Evolutionary conservation across 202 grass and related monocot species (phyloP).

Genomic region (Elaeis oleifera): DNA sequence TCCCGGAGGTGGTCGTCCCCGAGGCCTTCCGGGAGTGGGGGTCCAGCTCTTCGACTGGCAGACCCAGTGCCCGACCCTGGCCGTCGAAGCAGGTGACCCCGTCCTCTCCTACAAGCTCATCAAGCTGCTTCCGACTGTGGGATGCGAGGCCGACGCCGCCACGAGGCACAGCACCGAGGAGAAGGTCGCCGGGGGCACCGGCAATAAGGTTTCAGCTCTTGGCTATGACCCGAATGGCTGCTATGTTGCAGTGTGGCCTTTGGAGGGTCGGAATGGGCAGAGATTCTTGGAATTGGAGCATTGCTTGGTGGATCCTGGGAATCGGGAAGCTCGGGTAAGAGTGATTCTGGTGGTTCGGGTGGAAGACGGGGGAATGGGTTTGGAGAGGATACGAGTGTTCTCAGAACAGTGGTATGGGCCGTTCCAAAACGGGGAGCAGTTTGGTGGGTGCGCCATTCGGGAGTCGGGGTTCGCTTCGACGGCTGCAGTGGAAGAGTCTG

Average conservation of each 20-base stretch:
- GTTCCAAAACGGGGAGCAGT: slow-evolving; percentile 71
- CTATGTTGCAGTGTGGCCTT: slow-evolving; percentile 58
- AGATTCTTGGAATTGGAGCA: slow-evolving; percentile 66
- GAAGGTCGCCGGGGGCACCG: slow-evolving; percentile 36
- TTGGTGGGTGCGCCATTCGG: slow-evolving; percentile 61
- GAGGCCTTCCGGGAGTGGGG: slow-evolving; percentile 74
- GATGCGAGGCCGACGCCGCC: slow-evolving; percentile 92
- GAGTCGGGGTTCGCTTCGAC: slow-evolving; percentile 61
- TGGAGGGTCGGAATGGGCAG: slow-evolving; percentile 31
- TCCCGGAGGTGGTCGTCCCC: slow-evolving; percentile 66
- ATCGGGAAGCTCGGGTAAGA: slow-evolving; percentile 38
- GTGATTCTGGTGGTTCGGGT: slow-evolving; percentile 53
- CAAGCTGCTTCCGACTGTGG: slow-evolving; percentile 77
- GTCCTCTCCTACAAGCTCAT: slow-evolving; percentile 64
- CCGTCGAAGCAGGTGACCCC: slow-evolving; percentile 29
- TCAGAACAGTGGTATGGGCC: slow-evolving; percentile 86
- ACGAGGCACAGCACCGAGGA: slow-evolving; percentile 58
- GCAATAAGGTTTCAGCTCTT: slow-evolving; percentile 44
- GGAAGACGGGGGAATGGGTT: slow-evolving; percentile 31
- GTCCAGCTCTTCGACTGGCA: slow-evolving; percentile 88
- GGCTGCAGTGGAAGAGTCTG: slow-evolving; percentile 33
- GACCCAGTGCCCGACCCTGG: slow-evolving; percentile 88
- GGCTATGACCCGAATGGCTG: slow-evolving; percentile 36
- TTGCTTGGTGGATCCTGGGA: slow-evolving; percentile 50
- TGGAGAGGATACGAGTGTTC: slow-evolving; percentile 61